Percentiles rank a stretch among this genome's conserved stretches.
phyloP scores from a whole-genome alignment of 208 protist species.

The Acanthamoeba triangularis region DNA sequence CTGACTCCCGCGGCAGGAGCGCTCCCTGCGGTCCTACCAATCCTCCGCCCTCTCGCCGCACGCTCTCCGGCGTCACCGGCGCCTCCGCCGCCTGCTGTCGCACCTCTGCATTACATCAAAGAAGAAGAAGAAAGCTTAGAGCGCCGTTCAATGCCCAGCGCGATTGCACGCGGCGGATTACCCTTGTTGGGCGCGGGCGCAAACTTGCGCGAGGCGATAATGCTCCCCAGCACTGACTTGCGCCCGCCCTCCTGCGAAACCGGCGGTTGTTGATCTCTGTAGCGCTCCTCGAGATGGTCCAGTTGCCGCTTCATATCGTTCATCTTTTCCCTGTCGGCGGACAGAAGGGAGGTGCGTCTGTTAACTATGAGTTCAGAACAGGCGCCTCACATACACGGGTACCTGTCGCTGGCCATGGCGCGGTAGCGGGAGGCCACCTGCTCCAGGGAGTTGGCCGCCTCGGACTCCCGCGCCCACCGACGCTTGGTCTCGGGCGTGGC shows the following conservation, averaged over 20 bases:
- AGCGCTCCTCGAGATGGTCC: background rate
- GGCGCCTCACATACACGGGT: too few relatives aligned
- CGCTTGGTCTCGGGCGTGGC: background rate
- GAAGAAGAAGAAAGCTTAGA: too few relatives aligned
- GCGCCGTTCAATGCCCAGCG: too few relatives aligned
- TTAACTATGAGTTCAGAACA: too few relatives aligned
- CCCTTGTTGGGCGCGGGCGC: background rate
- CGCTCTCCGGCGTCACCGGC: background rate
- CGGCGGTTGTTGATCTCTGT: background rate
- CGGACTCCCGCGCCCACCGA: background rate
- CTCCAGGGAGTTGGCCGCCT: background rate
- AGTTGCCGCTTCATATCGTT: background rate
- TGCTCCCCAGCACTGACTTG: background rate
- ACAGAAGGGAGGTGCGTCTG: too few relatives aligned
- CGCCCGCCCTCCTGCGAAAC: background rate
- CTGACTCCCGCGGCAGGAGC: background rate
- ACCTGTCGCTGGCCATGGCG: background rate
- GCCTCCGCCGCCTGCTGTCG: background rate
- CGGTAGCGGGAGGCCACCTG: slow-evolving; percentile 22
- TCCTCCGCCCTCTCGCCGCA: slow-evolving; percentile 5
- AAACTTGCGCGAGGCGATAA: background rate
- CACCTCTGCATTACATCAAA: background rate
- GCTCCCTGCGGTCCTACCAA: background rate
- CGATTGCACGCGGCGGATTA: too few relatives aligned
- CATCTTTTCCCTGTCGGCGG: background rate